A percentile compares a stretch with the other conserved stretches of the same genome.
Evolutionary conservation across 306 rosid species (phyloP).

Genomic region (Luffa aegyptiaca): DNA sequence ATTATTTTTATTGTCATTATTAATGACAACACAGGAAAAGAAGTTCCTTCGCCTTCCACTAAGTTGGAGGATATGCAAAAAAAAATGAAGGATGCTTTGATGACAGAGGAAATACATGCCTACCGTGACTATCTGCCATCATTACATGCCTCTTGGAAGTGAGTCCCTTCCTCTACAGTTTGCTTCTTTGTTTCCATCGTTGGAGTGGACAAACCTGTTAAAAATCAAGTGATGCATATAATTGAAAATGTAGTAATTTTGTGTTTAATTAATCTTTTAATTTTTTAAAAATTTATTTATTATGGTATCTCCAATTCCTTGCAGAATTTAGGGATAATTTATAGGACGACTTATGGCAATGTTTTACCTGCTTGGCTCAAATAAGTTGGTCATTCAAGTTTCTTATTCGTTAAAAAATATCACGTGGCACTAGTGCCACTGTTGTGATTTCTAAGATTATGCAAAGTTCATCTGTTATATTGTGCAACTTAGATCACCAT

Average conservation of each 20-base stretch:
- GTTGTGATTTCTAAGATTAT: background rate
- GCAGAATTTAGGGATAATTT: background rate
- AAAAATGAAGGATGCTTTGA: background rate
- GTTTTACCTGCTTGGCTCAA: background rate
- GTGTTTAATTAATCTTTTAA: background rate
- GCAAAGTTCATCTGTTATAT: background rate
- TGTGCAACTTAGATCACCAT: background rate
- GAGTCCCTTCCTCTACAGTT: conserved; percentile 16
- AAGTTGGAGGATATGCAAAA: conserved; percentile 7
- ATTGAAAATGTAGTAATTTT: background rate
- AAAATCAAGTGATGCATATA: background rate
- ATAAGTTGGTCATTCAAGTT: background rate
- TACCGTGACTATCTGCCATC: conserved; percentile 31
- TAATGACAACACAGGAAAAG: conserved; percentile 9
- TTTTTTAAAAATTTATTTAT: background rate
- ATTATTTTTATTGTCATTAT: background rate
- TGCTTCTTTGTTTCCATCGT: background rate
- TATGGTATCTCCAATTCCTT: background rate
- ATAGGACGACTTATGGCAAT: background rate
- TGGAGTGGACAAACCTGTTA: background rate
- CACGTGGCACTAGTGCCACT: background rate
- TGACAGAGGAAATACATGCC: conserved; percentile 4
- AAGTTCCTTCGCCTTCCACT: conserved; percentile 12
- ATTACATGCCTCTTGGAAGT: conserved; percentile 46
- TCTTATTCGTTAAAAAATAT: background rate